A percentile compares a stretch with the other conserved stretches of the same genome.
phyloP scores from a whole-genome alignment of 371 early-diverging fungal species.

The Mycotypha africana region DNA sequence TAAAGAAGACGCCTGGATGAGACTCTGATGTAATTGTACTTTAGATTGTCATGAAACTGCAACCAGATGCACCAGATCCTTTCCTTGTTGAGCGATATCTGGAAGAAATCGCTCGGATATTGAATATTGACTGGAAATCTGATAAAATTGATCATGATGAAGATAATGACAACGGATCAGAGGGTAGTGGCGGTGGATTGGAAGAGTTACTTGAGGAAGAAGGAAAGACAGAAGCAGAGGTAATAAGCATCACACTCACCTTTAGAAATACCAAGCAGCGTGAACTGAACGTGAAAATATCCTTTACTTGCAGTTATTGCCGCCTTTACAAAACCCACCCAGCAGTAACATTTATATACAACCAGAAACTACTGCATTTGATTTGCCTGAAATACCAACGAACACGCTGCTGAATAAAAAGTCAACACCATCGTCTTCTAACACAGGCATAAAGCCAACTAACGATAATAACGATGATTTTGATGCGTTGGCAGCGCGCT shows the following conservation, averaged over 20 bases:
- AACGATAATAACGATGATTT: constrained; percentile 35
- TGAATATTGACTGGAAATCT: constrained; percentile 70
- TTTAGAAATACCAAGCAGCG: too few species aligned
- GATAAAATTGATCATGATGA: constrained; percentile 35
- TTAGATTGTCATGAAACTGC: constrained; percentile 77
- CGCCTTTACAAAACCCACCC: constrained; percentile 13
- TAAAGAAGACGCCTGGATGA: background rate
- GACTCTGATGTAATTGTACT: too few species aligned
- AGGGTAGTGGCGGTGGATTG: constrained; percentile 6
- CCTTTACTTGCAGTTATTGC: constrained; percentile 5
- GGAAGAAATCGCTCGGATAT: constrained; percentile 82
- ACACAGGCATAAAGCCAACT: too few species aligned
- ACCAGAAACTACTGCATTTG: constrained; percentile 10
- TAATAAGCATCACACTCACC: background rate
- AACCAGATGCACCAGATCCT: constrained; percentile 73
- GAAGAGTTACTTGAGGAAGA: constrained; percentile 10
- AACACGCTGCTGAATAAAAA: too few species aligned
- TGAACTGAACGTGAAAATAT: too few species aligned
- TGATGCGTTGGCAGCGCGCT: constrained; percentile 66
- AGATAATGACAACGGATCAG: constrained; percentile 5
- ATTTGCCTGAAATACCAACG: constrained; percentile 34
- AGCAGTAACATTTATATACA: background rate
- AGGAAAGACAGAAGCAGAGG: constrained; percentile 13
- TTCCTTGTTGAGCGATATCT: constrained; percentile 82
- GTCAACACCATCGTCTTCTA: too few species aligned